Evolutionary conservation across 1,284 basidiomycete genomes (phyloP), one percentile per base, ranked within the genome.

Genomic region (Rhodotorula sp.): DNA sequence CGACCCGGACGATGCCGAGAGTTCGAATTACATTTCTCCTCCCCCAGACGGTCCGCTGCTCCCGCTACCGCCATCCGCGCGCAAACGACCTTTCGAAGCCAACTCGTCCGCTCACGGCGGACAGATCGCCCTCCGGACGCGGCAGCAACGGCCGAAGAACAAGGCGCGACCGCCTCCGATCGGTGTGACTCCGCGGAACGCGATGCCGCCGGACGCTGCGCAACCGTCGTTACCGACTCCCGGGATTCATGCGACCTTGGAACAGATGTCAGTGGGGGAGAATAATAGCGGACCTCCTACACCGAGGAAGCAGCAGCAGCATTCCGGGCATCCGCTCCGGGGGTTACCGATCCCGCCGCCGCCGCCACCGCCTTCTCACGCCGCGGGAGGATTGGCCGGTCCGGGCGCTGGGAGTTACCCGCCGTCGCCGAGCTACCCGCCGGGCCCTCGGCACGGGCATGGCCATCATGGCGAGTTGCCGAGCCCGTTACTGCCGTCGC

Each of bases 141-240:
- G 76, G 26, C 72, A 69, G 31, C 70, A 72, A 29, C 73, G 75
- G 7, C 73, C 67, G 21, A 67, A 71, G n/a, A 52, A 29, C 31
- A 76, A 76, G 51, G 43, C 52, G 5, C 69, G 69, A 7, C 74
- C 60, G 57, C 64, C 61, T 18, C 70, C 61, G 47, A 73, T 69
- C 73, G 70, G 85, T 83, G 79, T 65, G 88, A 90, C 80, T 88
- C 88, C 79, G 1, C 26, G 66, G 39, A 43, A 43, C 6, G 31
- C 39, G 10, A 56, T n/a, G 16, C 26, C 39, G 39, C 39, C 39
- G 39, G 39, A 43, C 39, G n/a, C 31, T 16, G 52, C 21, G 47
- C 26, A 49, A 10, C 29, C 54, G 48, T 62, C 46, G 5, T 65
- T 66, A 1, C 67, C 64, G 23, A 69, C 72, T 21, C 69, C 66